Base-by-base conservation (phyloP, 2,329 filamentous ascomycete genomes). In the Ceratocystis eucalypticola region DNA sequence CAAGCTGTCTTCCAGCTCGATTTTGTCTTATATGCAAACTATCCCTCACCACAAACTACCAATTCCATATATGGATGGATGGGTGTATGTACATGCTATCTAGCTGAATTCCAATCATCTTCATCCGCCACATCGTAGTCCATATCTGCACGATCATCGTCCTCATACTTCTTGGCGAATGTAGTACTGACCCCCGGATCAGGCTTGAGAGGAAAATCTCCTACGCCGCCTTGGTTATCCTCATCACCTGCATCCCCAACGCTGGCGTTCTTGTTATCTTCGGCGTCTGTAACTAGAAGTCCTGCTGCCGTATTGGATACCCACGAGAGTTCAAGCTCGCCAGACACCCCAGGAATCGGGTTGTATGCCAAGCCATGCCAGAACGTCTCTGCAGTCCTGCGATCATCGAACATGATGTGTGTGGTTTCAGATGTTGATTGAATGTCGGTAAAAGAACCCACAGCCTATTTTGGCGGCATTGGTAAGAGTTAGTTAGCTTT, bases 371-470 rank as follows among this genome's bases (percentile, higher is more conserved):
- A 75, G 33, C 81, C 78, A 71, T 83, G 82, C 76, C 82, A 83
- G 71, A 88, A 86, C 69, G 81, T 85, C 73, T 93, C 89, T 3
- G 88, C 89, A 15, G 87, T 86, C 72, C 83, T 84, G 67, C 85
- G 83, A 71, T 88, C 84, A 67, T 83, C 84, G 73, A 88, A 88
- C 5, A 81, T 82, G 64, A 88, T 80, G 65, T 80, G 76, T 1
- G 84, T 82, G 0, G 75, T 73, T 1, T 74, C 69, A 0, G 79
- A 73, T 2, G 77, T 78, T 3, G 78, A 76, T 44, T 83, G 78
- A 37, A 88, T 80, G 37, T 81, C 80, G 45, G 81, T 80, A 70
- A 85, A 86, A 67, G 87, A 84, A 64, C 84, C 84, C 41, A 86
- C 77, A 68, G 82, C 82, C 84, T 86, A 15, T 20, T 12, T 15